These are phyloP conservation scores for Rhizomucor miehei DNA, from an alignment of 371 early-diverging fungal species.

Conservation along the genomic window DNA sequence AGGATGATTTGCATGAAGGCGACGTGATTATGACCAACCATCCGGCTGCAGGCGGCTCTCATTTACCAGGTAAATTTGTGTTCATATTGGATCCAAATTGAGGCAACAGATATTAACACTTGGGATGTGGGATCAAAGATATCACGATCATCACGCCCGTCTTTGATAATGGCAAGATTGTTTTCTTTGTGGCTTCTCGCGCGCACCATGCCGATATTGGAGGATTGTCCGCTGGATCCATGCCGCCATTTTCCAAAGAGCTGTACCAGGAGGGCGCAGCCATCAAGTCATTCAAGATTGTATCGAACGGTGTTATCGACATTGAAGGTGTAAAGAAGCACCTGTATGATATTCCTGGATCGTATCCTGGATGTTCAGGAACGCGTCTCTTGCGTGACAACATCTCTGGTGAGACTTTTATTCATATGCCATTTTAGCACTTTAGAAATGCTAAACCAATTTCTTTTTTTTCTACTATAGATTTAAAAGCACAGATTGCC, in stretches of 20 bases:
- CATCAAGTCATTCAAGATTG: slow-evolving; percentile 86
- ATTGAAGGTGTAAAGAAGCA: slow-evolving; percentile 68
- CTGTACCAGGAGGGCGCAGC: slow-evolving; percentile 95
- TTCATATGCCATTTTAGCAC: too few species aligned
- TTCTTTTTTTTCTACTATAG: slow-evolving; percentile 24
- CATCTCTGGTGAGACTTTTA: slow-evolving; percentile 65
- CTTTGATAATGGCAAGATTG: slow-evolving; percentile 76
- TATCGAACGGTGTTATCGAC: slow-evolving; percentile 78
- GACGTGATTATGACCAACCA: slow-evolving; percentile 96
- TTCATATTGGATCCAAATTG: not conserved
- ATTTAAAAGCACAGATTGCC: slow-evolving; percentile 93
- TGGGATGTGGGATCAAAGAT: slow-evolving; percentile 38
- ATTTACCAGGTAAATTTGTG: slow-evolving; percentile 67
- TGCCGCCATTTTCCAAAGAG: slow-evolving; percentile 85
- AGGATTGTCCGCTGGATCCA: slow-evolving; percentile 76
- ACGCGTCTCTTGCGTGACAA: slow-evolving; percentile 86
- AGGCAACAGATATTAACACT: not conserved
- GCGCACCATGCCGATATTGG: slow-evolving; percentile 98
- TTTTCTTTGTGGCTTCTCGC: slow-evolving; percentile 93
- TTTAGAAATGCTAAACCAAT: not conserved
- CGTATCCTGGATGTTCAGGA: slow-evolving; percentile 85
- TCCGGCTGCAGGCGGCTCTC: slow-evolving; percentile 95
- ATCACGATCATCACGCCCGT: slow-evolving; percentile 97
- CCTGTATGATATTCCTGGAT: slow-evolving; percentile 78
- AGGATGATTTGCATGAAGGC: slow-evolving; percentile 69